phyloP scores from a whole-genome alignment of 257 asterid genomes.

The Penstemon davidsonii region DNA sequence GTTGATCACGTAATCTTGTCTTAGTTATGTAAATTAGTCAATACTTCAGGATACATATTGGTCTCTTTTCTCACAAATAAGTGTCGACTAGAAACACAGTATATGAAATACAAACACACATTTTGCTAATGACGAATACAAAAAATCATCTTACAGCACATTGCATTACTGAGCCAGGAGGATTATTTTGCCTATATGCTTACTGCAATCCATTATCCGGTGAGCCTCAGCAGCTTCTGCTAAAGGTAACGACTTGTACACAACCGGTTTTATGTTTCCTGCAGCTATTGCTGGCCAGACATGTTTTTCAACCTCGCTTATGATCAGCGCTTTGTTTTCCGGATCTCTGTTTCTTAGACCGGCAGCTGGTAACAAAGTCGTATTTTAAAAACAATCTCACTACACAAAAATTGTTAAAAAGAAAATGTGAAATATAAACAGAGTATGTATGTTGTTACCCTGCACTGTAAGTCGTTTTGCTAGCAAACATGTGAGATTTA shows the following conservation, averaged over 20 bases:
- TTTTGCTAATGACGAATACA: too few relatives aligned
- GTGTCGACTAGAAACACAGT: background rate
- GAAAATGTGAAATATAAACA: background rate
- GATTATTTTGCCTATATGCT: conserved; percentile 83
- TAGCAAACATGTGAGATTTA: conserved; percentile 64
- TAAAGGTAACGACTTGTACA: conserved; percentile 59
- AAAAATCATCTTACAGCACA: background rate
- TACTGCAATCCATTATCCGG: conserved; percentile 81
- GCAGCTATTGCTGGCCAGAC: conserved; percentile 90
- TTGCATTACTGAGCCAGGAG: conserved; percentile 37
- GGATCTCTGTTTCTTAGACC: conserved; percentile 65
- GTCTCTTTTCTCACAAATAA: too few relatives aligned
- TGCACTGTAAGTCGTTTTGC: conserved; percentile 83
- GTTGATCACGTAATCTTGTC: background rate
- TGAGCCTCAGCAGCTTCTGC: conserved; percentile 82
- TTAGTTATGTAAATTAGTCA: too few relatives aligned
- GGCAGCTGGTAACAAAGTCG: conserved; percentile 53
- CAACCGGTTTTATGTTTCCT: conserved; percentile 77
- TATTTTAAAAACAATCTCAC: background rate
- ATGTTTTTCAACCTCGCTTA: conserved; percentile 85
- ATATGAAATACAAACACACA: background rate
- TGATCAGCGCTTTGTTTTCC: conserved; percentile 80
- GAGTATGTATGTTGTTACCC: conserved; percentile 39
- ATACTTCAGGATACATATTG: too few relatives aligned
- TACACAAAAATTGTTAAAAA: background rate